Evolutionary conservation across 2,329 filamentous ascomycete species (phyloP), one percentile per base, ranked within the genome.

Genomic region (Penicillium hordei): DNA sequence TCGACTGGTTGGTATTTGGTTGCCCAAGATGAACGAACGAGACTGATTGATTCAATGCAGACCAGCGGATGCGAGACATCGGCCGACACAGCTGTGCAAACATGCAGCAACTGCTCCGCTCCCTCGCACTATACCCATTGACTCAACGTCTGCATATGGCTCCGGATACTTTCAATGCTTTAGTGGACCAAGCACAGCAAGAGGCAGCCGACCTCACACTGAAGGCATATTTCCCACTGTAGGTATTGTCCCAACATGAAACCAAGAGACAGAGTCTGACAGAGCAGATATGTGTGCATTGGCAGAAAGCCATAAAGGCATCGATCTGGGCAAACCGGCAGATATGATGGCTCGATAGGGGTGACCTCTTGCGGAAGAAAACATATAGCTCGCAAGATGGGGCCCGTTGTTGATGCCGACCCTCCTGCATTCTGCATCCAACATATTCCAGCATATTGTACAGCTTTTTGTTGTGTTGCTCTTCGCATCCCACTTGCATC

Each of bases 1-100:
- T 80, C 87, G 21, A 84, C 71, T 62, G 82, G 89, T 91, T 77
- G 66, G 81, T 49, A 17, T 45, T 25, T 15, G 21, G 15, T 19
- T 19, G 17, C 21, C 21, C 21, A 29, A 45, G 4, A 29, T 17
- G 38, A 8, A 55, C 8, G n/a, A 15, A 17, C 8, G 25, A 31
- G 31, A n/a, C 66, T 74, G 48, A 74, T 65, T 73, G 48, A 72
- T 57, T 36, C 46, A 38, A 10, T 49, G n/a, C 49, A 81, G 79
- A 79, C 55, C 64, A 68, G 42, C 73, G 74, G 56, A 73, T 75
- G 65, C 72, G 70, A 53, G 70, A 72, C 6, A 79, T 81, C 42
- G 79, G 79, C 31, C 65, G 69, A 27, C 61, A 69, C 52, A 78
- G 78, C 59, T 63, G 70, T 58, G 67, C 71, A n/a, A 76, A 75